Evolutionary conservation across 257 asterid genomes (phyloP).

Genomic region (Fraxinus pennsylvanica): DNA sequence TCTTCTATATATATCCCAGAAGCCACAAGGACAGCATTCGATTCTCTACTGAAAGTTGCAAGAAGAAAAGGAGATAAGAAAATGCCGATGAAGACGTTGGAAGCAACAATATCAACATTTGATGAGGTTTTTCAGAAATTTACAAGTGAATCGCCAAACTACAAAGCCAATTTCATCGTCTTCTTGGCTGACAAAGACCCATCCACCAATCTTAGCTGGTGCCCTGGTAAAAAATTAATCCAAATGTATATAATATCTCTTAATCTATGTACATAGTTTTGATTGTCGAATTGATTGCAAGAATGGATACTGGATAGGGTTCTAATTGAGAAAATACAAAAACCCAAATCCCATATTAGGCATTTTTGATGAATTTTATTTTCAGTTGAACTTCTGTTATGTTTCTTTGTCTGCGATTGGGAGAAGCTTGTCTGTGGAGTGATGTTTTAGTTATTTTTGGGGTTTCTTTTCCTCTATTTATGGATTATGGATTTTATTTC

Average conservation of each 20-base stretch:
- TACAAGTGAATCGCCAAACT: conserved; percentile 47
- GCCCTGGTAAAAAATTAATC: conserved; percentile 63
- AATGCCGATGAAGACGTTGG: conserved; percentile 76
- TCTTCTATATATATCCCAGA: not conserved
- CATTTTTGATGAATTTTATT: not conserved
- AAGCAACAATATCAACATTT: conserved; percentile 67
- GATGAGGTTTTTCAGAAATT: conserved; percentile 58
- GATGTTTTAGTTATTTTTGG: not conserved
- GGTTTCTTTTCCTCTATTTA: not conserved
- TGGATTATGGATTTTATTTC: not conserved
- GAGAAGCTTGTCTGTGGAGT: not conserved
- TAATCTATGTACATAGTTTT: not conserved
- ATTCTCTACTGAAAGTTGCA: not conserved
- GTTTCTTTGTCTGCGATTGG: not conserved
- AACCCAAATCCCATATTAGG: not conserved
- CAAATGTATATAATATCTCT: not conserved
- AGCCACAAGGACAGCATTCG: not conserved
- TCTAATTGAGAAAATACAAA: not conserved
- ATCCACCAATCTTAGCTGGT: conserved; percentile 88
- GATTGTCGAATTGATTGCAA: not conserved
- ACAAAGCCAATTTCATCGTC: conserved; percentile 74
- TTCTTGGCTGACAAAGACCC: conserved; percentile 91
- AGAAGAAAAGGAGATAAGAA: conserved; percentile 7
- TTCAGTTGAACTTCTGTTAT: not conserved
- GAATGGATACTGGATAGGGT: not conserved